Conservation (phyloP, 2,329 filamentous ascomycete species). For the Colletotrichum brevisporum region DNA sequence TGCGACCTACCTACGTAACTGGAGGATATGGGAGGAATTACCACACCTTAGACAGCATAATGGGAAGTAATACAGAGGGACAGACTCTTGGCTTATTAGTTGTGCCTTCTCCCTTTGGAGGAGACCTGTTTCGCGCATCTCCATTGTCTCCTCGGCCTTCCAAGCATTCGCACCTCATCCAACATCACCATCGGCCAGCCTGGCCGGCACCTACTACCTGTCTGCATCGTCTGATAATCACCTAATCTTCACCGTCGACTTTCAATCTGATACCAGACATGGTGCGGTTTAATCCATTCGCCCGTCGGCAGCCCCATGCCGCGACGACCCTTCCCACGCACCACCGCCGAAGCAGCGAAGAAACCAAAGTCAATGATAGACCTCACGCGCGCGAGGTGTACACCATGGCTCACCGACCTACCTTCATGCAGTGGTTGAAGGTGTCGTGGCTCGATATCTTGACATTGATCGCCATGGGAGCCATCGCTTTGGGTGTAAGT, state of each 20-base stretch:
- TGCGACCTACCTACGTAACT: slow-evolving; percentile 6
- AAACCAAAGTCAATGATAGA: slow-evolving; percentile 23
- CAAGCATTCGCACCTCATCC: neutral
- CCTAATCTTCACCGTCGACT: neutral
- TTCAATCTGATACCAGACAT: neutral
- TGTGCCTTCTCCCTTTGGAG: neutral
- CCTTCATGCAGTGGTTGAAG: slow-evolving; percentile 79
- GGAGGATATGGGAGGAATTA: neutral
- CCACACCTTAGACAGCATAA: no score
- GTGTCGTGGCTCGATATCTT: slow-evolving; percentile 76
- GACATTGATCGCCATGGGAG: slow-evolving; percentile 77
- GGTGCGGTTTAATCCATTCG: slow-evolving; percentile 23
- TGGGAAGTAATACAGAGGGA: neutral
- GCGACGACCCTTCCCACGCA: slow-evolving; percentile 15
- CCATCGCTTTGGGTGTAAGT: slow-evolving; percentile 76
- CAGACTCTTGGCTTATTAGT: neutral
- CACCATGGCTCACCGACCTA: slow-evolving; percentile 66
- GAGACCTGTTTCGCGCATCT: neutral
- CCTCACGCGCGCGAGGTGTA: slow-evolving; percentile 44
- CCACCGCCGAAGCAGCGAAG: slow-evolving; percentile 24
- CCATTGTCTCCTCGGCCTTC: neutral
- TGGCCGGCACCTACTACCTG: neutral
- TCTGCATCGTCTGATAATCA: neutral
- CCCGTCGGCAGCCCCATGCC: slow-evolving; percentile 6
- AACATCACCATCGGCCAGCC: neutral